Percentiles rank a stretch among this genome's conserved stretches.
Evolutionary conservation across 306 rosid genomes (phyloP).

Genomic region (Lathyrus tuberosus): DNA sequence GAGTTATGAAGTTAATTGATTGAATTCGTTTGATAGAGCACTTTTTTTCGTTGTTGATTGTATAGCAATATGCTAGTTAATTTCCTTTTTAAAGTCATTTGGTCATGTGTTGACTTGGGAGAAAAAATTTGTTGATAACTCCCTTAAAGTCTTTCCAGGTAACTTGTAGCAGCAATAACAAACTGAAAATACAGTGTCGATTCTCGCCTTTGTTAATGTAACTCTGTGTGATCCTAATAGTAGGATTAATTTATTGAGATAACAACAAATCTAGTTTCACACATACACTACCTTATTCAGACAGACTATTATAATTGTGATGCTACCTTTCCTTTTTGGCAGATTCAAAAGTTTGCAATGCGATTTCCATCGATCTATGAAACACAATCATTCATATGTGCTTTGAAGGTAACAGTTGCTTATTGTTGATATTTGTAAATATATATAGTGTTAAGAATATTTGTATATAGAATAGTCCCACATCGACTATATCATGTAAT

Average conservation of each 20-base stretch:
- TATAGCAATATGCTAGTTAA: neutral
- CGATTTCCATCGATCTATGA: conserved; percentile 65
- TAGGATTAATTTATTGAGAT: conserved; percentile 11
- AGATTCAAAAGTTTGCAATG: conserved; percentile 85
- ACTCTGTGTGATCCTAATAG: neutral
- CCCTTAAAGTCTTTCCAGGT: neutral
- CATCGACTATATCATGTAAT: no score
- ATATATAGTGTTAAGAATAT: no score
- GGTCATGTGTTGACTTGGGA: neutral
- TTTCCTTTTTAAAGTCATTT: conserved; percentile 3
- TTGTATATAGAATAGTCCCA: no score
- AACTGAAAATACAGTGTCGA: neutral
- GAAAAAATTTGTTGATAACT: conserved; percentile 7
- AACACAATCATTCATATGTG: conserved; percentile 56
- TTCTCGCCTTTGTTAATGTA: neutral
- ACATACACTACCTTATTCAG: neutral
- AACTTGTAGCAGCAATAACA: neutral
- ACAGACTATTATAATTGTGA: neutral
- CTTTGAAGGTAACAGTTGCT: conserved; percentile 57
- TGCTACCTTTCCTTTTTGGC: conserved; percentile 31
- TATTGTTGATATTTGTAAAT: no score
- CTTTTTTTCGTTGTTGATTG: conserved; percentile 11
- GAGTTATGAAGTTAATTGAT: neutral
- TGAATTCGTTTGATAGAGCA: neutral
- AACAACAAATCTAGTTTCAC: neutral